Base-by-base conservation (phyloP, 75 land plant species). In the Cupressus sempervirens region DNA sequence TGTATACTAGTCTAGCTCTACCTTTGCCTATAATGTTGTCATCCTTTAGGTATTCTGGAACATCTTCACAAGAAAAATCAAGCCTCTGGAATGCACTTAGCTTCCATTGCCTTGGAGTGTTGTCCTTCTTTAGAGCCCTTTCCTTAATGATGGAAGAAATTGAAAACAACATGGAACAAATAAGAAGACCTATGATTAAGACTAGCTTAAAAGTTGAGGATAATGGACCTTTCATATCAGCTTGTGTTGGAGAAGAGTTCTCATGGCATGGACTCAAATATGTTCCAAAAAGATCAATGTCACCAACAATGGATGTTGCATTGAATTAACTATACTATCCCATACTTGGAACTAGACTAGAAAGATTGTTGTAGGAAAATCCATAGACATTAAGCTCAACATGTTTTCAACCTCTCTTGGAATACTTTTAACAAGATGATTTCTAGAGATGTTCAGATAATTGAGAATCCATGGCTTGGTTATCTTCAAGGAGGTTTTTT, bases 341-440 rank as follows among this genome's bases (percentile, higher is more conserved):
- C 32, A 87, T 89, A 3, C 83, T 89, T 9, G 98, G 98, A 15
- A 95, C 92, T 5, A 86, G 75, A 34, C 99, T 98, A 20, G 95
- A 92, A 50, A 95, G 89, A 84, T 94, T 90, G 89, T 95, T 97
- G 85, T 93, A 93, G 10, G 96, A 95, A 95, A 95, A 89, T 97
- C 98, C 48, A 92, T 90, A 29, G 93, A 82, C 20, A 95, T 95
- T 50, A 97, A 86, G 75, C 94, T 95, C 50, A 91, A 90, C 91
- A 96, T 93, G 40, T 48, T 41, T 14, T 90, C 70, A 46, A 96
- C 84, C 14, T 89, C 76, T 3, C 83, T 15, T 40, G 95, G 97
- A n/a, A n/a, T 93, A 88, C 70, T 96, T 95, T 75, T 89, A 95
- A 85, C n/a, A 87, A 81, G 12, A 90, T 88, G n/a, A 94, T 85